Conservation (phyloP, 1,284 basidiomycete genomes). For the Cystobasidium slooffiae region DNA sequence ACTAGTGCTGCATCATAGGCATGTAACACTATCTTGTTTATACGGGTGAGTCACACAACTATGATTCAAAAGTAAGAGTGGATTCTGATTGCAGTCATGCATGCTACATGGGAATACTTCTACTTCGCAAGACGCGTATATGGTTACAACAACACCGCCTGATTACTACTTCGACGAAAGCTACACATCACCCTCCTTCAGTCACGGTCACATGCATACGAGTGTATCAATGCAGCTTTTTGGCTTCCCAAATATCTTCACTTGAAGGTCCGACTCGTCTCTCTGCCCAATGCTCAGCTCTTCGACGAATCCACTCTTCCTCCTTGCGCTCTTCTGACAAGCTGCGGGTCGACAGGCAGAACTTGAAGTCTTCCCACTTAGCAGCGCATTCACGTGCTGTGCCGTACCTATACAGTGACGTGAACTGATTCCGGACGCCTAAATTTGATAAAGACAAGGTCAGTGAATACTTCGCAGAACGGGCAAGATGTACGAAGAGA, state of each 20-base stretch:
- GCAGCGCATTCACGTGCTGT: slow-evolving; percentile 73
- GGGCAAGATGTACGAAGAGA: not conserved
- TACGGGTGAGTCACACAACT: too few relatives aligned
- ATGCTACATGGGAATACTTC: not conserved
- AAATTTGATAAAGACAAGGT: slow-evolving; percentile 20
- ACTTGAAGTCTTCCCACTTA: slow-evolving; percentile 93
- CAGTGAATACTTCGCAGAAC: slow-evolving; percentile 6
- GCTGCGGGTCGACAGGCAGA: slow-evolving; percentile 83
- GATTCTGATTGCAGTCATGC: too few relatives aligned
- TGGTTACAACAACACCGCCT: not conserved
- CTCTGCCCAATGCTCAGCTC: slow-evolving; percentile 90
- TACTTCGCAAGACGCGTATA: slow-evolving; percentile 2
- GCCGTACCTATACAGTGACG: slow-evolving; percentile 84
- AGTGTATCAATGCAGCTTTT: slow-evolving; percentile 61
- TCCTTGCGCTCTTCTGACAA: slow-evolving; percentile 75
- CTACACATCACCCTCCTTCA: not conserved
- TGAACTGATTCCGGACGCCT: slow-evolving; percentile 82
- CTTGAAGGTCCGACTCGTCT: slow-evolving; percentile 75
- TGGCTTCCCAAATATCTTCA: slow-evolving; percentile 90
- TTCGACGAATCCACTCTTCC: slow-evolving; percentile 78
- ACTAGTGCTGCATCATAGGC: too few relatives aligned
- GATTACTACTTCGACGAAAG: not conserved
- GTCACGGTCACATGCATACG: not conserved
- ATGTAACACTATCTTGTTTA: too few relatives aligned
- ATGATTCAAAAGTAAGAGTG: too few relatives aligned